A percentile compares a stretch with the other conserved stretches of the same genome.
phyloP scores from a whole-genome alignment of 129 eudicot genomes.

The Gnaphalium uliginosum region DNA sequence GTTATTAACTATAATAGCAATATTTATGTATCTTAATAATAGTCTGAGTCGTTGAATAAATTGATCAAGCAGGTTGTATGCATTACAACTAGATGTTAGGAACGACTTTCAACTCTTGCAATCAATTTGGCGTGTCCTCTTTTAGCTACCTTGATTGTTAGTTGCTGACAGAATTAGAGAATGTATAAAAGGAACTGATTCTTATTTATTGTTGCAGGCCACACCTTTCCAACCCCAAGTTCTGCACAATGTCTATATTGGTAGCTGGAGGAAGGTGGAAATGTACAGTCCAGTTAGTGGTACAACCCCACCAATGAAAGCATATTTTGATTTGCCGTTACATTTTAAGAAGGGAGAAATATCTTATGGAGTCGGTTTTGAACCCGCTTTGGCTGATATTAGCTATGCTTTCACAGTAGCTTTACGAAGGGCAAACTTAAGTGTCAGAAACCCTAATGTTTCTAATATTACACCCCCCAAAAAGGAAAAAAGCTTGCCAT shows the following conservation, averaged over 20 bases:
- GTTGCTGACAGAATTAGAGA: too few relatives aligned
- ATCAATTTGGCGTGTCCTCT: too few relatives aligned
- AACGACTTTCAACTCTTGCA: too few relatives aligned
- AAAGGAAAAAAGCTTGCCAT: slow-evolving; percentile 94
- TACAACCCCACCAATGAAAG: slow-evolving; percentile 93
- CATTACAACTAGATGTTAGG: too few relatives aligned
- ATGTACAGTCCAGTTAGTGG: slow-evolving; percentile 91
- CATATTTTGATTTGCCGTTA: slow-evolving; percentile 74
- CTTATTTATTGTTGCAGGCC: slow-evolving; percentile 58
- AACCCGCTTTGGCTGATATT: slow-evolving; percentile 83
- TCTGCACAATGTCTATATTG: slow-evolving; percentile 69
- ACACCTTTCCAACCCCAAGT: slow-evolving; percentile 92
- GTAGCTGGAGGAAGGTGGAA: slow-evolving; percentile 87
- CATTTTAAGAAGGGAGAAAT: slow-evolving; percentile 79
- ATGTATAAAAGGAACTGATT: not conserved
- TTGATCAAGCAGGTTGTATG: too few relatives aligned
- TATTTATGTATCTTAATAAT: too few relatives aligned
- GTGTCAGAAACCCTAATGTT: slow-evolving; percentile 79
- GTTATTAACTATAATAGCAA: too few relatives aligned
- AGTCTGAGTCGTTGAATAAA: too few relatives aligned
- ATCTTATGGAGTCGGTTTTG: slow-evolving; percentile 83
- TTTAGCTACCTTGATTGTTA: too few relatives aligned
- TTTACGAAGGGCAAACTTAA: slow-evolving; percentile 88
- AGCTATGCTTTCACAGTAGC: slow-evolving; percentile 96
- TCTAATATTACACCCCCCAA: slow-evolving; percentile 59